Percentiles rank a stretch among this genome's conserved stretches.
These are phyloP conservation scores for Cyclostephanos tholiformis DNA, from an alignment of 108 stramenopile species.

Conservation along the genomic window DNA sequence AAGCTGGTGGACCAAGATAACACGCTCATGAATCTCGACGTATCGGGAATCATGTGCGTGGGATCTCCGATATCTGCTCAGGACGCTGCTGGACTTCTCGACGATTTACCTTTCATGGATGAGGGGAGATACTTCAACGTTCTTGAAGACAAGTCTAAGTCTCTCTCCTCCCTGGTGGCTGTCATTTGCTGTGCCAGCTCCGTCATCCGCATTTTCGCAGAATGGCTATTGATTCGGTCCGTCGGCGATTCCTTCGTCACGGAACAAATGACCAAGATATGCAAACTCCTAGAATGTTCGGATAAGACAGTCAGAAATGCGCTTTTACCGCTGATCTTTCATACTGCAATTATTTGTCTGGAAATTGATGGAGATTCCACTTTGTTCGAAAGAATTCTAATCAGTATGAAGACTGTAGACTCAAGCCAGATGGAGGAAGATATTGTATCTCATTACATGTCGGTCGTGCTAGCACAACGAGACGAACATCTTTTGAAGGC, in stretches of 20 bases:
- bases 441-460: conserved; percentile 3
- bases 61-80: conserved; percentile 35
- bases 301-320: conserved; percentile 25
- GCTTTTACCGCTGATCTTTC: conserved; percentile 30
- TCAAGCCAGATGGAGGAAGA: conserved; percentile 15
- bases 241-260: conserved; percentile 7
- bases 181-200: conserved; percentile 26
- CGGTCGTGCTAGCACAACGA: conserved; percentile 10
- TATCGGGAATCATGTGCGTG: conserved; percentile 64
- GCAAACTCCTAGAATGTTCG: conserved; percentile 25
- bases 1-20: conserved; percentile 32
- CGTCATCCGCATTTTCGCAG: conserved; percentile 30
- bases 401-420: conserved; percentile 20
- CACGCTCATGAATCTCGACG: conserved; percentile 57
- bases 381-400: conserved; percentile 26
- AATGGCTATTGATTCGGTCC: conserved; percentile 30
- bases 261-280: conserved; percentile 25
- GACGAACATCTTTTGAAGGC: conserved; percentile 16
- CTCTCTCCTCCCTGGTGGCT: conserved; percentile 2
- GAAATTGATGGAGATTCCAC: conserved; percentile 18
- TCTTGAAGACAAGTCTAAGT: conserved; percentile 28
- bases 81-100: conserved; percentile 1
- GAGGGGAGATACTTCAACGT: conserved; percentile 20
- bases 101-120: conserved; percentile 19
- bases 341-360: conserved; percentile 27